A percentile compares a stretch with the other conserved stretches of the same genome.
phyloP scores from a whole-genome alignment of 805 yeast genomes.

The Schwanniomyces polymorphus region DNA sequence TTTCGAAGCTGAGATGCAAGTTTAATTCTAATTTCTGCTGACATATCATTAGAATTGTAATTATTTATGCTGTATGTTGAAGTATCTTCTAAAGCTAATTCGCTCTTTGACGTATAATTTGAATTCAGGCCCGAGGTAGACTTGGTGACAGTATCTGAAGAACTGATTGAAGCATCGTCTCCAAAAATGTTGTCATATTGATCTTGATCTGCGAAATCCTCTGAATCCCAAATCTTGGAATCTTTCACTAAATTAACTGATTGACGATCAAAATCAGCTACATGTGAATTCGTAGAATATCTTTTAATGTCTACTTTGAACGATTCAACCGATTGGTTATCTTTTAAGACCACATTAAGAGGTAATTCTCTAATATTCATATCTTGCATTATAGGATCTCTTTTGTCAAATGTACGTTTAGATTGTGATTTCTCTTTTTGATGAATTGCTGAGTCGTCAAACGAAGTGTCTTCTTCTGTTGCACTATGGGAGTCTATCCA shows the following conservation, averaged over 20 bases:
- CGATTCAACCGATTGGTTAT: conserved; percentile 23
- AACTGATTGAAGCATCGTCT: not conserved
- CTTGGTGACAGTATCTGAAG: not conserved
- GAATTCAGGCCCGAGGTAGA: not conserved
- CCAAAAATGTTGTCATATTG: not conserved
- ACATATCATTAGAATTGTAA: conserved; percentile 12
- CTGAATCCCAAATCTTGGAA: not conserved
- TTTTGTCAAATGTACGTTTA: not conserved
- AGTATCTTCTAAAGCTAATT: not conserved
- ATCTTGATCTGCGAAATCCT: not conserved
- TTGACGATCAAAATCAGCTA: not conserved
- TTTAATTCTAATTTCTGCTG: conserved; percentile 36
- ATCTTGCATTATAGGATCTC: not conserved
- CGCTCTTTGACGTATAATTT: not conserved
- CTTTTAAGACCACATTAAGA: conserved; percentile 18
- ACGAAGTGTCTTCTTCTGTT: not conserved
- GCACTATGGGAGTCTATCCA: conserved; percentile 22
- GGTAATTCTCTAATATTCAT: conserved; percentile 14
- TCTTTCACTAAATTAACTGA: not conserved
- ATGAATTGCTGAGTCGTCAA: not conserved
- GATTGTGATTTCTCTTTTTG: not conserved
- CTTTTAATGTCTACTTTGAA: conserved; percentile 21
- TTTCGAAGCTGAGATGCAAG: conserved; percentile 52
- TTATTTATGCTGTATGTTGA: not conserved
- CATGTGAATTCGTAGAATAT: not conserved